Base-by-base conservation (phyloP, 2,329 filamentous ascomycete species). In the Fusarium secorum region DNA sequence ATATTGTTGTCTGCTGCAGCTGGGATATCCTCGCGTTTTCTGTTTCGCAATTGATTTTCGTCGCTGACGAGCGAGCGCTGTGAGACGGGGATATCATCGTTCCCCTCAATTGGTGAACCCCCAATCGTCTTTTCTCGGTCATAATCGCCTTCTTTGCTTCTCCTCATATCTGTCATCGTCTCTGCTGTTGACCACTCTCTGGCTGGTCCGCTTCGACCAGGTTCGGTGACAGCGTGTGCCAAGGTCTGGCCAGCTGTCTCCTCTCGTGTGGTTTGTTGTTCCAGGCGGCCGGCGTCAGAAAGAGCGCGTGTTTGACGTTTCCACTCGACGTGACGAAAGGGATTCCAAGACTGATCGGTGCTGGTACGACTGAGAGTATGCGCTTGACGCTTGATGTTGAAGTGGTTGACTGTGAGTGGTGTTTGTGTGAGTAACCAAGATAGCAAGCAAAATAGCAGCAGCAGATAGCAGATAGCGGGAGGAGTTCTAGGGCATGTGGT, bases 301-400 rank as follows among this genome's bases (percentile, higher is more conserved):
- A 65, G 20, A 8, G 70, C 51, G 49, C 75, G 74, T 17, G 64
- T 67, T 54, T 71, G 74, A 17, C 72, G 77, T 20, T 76, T 76
- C 79, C 80, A 83, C 26, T 76, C 68, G n/a, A 83, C 78, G 61
- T 83, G 83, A 13, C 82, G 80, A 56, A 86, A 86, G 11, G 81
- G 82, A 33, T 85, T 85, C 79, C 81, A 84, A 26, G 76, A 73
- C 26, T 82, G 79, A 60, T 81, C 79, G 53, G 76, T 70, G 58
- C 78, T 78, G 38, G 80, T 76, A 60, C 84, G 81, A 54, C 83
- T 82, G 45, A 84, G 74, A 26, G 69, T 78, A 64, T 83, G 82
- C 64, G 85, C 85, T 62, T 79, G 77, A 64, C 81, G 80, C 79
- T 83, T 86, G 68, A 83, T 81, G 56, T 77, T 79, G 72, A 80